phyloP scores from a whole-genome alignment of 208 protist genomes.

The Leishmania turanica region DNA sequence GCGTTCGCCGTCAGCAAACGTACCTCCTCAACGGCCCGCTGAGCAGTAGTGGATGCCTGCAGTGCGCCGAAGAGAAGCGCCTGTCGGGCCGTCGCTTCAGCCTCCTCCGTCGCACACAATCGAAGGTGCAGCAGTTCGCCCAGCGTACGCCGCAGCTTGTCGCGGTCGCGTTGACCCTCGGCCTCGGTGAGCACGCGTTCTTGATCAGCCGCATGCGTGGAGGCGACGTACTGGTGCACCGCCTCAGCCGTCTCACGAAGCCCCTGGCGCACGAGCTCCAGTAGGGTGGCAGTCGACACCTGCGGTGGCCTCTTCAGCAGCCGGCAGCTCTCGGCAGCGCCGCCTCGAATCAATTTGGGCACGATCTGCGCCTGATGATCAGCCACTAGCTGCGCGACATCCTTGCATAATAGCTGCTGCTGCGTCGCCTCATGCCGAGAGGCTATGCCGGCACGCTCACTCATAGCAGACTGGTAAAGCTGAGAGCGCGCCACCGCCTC shows the following conservation, averaged over 20 bases:
- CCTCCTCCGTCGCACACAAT: conserved; percentile 1
- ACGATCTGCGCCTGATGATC: conserved; percentile 10
- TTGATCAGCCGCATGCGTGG: neutral
- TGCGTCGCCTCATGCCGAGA: neutral
- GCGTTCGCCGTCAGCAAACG: neutral
- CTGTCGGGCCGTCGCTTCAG: neutral
- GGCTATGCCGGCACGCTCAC: neutral
- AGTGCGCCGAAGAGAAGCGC: conserved; percentile 10
- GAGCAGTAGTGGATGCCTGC: too few species aligned
- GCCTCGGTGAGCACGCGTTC: neutral
- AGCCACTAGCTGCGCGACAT: neutral
- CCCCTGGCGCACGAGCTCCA: neutral
- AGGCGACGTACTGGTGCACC: neutral
- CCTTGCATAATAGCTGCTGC: conserved; percentile 10
- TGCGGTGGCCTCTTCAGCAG: neutral
- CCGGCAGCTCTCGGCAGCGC: too few species aligned
- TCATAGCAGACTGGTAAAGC: neutral
- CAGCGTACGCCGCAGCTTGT: neutral
- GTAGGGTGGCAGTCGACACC: neutral
- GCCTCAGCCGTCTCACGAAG: neutral
- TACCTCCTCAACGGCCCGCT: neutral
- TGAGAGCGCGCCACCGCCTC: conserved; percentile 1
- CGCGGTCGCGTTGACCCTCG: neutral
- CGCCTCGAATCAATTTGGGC: neutral
- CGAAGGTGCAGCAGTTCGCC: neutral